Evolutionary conservation across 106 monocot species (phyloP), one percentile per base, ranked within the genome.

Genomic region (Platanthera zijinensis): DNA sequence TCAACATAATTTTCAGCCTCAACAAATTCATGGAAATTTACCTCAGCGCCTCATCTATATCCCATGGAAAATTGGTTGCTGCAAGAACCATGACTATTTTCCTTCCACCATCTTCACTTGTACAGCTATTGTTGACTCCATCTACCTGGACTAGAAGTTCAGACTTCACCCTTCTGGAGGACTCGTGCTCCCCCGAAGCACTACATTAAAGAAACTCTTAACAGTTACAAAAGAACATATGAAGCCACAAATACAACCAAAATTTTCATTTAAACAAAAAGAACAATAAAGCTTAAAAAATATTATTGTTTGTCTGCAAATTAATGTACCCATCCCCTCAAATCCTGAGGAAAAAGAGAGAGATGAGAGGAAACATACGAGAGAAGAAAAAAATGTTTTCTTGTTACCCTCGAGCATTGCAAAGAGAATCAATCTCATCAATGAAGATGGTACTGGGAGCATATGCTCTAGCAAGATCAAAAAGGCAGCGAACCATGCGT

Each of bases 21-120:
- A 18, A 72, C 30, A 3, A 53, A 45, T n/a, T 61, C 19, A 72
- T 75, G 5, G 32, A 8, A 67, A 67, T 59, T 4, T 72, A 97
- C 97, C 97, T 97, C 12, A 97, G 91, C 8, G 97, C 97, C 80
- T 97, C 97, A 79, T 97, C 97, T 75, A 97, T 97, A 72, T 97
- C 97, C 97, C 97, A 97, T 61, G 97, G 97, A 73, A 97, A 97
- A 74, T 97, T 97, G 25, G 97, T 97, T 21, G 97, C 97, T 48
- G 97, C 97, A 81, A 97, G 80, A 47, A 97, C 97, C 97, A 97
- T 97, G 56, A 97, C 97, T 62, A 97, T 97, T 79, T 97, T 97
- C 66, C 66, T 80, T 53, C 73, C 89, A 51, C 96, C 96, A 84
- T 93, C 93, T 57, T 97, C 97, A 53, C 89, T 88, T 75, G 80